Evolutionary conservation across 2,329 filamentous ascomycete species (phyloP), one percentile per base, ranked within the genome.

Genomic region (Triangularia verruculosa): DNA sequence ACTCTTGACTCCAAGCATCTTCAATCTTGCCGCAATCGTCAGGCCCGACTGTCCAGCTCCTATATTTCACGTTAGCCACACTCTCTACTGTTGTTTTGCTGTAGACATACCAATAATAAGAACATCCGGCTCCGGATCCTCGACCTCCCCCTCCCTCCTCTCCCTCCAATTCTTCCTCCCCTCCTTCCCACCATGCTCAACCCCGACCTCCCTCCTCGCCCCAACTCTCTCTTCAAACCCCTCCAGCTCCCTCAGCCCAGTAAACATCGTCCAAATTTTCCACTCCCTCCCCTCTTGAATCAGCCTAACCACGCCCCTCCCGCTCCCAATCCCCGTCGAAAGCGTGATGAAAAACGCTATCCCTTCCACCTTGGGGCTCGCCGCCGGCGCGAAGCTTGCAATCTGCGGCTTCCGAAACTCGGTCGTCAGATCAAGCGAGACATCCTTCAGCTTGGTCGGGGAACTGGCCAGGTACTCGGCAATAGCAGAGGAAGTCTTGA

Each of bases 221-320:
- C 78, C 75, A 0, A 75, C 65, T 0, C 70, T 66, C 68, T 86
- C 82, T 54, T 81, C 78, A 47, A 79, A 72, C 0, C 77, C 79
- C 3, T 75, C 77, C 8, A 87, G 66, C 53, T 78, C 77, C 12
- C 76, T 70, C 25, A 87, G 71, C 0, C 76, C 74, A 0, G 85
- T 86, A 68, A 81, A 86, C 7, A 87, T 70, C 4, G 81, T 84
- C 72, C 84, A 86, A 3, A 85, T 79, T 70, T 83, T 85, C 83
- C 83, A 87, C 32, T 75, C 62, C 0, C 72, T 65, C 51, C 75
- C 68, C 53, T 76, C 25, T 34, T 70, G 74, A 8, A 77, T 74
- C 0, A 87, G 73, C 24, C 82, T 76, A 0, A 82, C 74, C 2
- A 86, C 67, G 1, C 85, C 85, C 15, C 78, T 76, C 1, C 84